These are phyloP conservation scores for Brassica balearica DNA, from an alignment of 441 rosid species.

Conservation along the genomic window DNA sequence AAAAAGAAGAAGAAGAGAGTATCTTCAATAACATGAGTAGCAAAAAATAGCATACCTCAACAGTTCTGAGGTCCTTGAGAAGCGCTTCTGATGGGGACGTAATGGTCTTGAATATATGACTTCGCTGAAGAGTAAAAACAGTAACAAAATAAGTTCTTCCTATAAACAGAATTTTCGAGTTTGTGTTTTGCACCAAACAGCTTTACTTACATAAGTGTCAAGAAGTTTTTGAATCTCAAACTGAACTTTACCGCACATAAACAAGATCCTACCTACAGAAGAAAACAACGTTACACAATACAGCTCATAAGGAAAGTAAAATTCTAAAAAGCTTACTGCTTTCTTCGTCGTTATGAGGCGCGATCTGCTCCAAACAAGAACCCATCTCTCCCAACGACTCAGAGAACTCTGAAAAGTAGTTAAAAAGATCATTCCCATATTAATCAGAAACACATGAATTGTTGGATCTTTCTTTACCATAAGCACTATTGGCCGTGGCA, in stretches of 20 bases:
- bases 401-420: conserved; percentile 73
- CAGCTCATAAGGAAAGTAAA: background rate
- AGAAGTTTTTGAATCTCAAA: conserved; percentile 87
- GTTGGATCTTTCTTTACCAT: conserved; percentile 53
- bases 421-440: background rate
- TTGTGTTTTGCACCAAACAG: conserved; percentile 30
- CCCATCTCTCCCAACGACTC: conserved; percentile 98
- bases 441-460: background rate
- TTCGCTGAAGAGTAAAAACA: conserved; percentile 66
- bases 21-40: conserved; percentile 14
- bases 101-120: conserved; percentile 81
- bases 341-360: conserved; percentile 72
- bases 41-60: conserved; percentile 67
- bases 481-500: conserved; percentile 93
- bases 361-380: conserved; percentile 73
- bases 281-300: conserved; percentile 29
- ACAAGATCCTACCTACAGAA: conserved; percentile 71
- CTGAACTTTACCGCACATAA: conserved; percentile 81
- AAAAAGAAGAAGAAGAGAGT: background rate
- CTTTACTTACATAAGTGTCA: conserved; percentile 83
- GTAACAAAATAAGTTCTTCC: conserved; percentile 1
- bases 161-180: background rate
- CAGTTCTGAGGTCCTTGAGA: conserved; percentile 91
- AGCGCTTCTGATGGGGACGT: conserved; percentile 92
- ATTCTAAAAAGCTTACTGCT: conserved; percentile 57